A percentile compares a stretch with the other conserved stretches of the same genome.
These are phyloP conservation scores for Beauveria varroae DNA, from an alignment of 2,329 filamentous ascomycete species.

Conservation along the genomic window DNA sequence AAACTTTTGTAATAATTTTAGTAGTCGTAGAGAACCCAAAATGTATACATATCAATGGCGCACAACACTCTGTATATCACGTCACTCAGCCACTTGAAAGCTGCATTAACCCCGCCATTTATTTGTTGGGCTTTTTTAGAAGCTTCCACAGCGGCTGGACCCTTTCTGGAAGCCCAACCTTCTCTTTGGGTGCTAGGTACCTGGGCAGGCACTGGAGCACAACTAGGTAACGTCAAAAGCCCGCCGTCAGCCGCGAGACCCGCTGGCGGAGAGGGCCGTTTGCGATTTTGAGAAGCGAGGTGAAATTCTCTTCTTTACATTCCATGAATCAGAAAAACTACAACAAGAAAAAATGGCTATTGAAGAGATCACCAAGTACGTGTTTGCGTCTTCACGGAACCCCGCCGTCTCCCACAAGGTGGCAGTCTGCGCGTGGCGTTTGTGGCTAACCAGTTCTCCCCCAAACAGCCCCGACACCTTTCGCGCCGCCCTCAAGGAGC, in stretches of 20 bases:
- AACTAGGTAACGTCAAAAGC: not conserved
- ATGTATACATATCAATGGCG: too few species aligned
- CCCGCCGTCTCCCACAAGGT: not conserved
- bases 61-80: too few species aligned
- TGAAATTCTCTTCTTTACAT: not conserved
- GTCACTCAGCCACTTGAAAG: too few species aligned
- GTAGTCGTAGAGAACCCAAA: too few species aligned
- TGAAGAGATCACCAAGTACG: slow-evolving; percentile 11
- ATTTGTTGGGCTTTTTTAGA: too few species aligned
- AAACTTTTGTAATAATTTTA: too few species aligned
- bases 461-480: slow-evolving; percentile 7
- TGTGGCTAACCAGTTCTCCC: not conserved
- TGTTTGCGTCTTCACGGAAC: not conserved
- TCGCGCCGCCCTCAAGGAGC: slow-evolving; percentile 12
- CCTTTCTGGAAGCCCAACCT: too few species aligned
- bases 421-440: not conserved
- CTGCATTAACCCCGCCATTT: too few species aligned
- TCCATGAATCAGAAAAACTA: not conserved
- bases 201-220: too few species aligned
- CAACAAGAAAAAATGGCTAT: slow-evolving; percentile 5
- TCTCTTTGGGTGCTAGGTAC: too few species aligned
- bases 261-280: not conserved
- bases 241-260: not conserved
- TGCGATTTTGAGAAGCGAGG: not conserved
- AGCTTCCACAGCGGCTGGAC: too few species aligned